Evolutionary conservation across 768 basidiomycete species (phyloP).

Genomic region (Suillus alpinus): DNA sequence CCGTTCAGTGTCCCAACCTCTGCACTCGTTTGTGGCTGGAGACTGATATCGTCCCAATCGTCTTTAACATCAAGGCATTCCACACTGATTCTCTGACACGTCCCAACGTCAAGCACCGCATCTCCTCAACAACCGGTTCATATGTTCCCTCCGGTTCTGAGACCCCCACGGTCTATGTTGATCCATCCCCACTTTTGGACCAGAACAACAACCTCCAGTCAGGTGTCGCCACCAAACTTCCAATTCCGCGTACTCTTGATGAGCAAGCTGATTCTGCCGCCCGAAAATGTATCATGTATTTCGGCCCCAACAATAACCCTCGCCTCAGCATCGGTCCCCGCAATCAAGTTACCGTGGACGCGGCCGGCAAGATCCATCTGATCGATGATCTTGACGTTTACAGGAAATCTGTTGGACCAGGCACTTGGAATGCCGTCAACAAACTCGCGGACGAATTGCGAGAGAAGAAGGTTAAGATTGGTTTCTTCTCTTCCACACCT

Average conservation of each 20-base stretch:
- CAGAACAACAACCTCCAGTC: constrained; percentile 39
- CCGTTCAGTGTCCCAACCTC: constrained; percentile 65
- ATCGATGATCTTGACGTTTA: constrained; percentile 81
- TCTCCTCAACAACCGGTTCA: constrained; percentile 77
- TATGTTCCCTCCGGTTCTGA: constrained; percentile 75
- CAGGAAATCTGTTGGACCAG: constrained; percentile 63
- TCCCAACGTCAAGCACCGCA: constrained; percentile 78
- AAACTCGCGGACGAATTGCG: constrained; percentile 83
- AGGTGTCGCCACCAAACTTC: constrained; percentile 55
- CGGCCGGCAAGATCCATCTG: constrained; percentile 81
- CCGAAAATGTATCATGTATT: constrained; percentile 82
- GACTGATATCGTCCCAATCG: constrained; percentile 79
- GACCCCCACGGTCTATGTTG: constrained; percentile 69
- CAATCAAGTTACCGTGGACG: constrained; percentile 87
- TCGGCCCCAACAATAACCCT: constrained; percentile 80
- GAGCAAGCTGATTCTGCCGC: constrained; percentile 87
- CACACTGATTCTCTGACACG: constrained; percentile 77
- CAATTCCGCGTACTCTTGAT: constrained; percentile 73
- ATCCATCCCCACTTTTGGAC: constrained; percentile 49
- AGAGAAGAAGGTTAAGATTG: constrained; percentile 84
- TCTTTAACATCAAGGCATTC: constrained; percentile 82
- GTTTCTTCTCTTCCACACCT: constrained; percentile 94
- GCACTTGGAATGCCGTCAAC: constrained; percentile 79
- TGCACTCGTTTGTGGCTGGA: constrained; percentile 84
- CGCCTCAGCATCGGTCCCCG: constrained; percentile 78